Conservation (phyloP, 768 basidiomycete genomes). For the Epithele typhae region DNA sequence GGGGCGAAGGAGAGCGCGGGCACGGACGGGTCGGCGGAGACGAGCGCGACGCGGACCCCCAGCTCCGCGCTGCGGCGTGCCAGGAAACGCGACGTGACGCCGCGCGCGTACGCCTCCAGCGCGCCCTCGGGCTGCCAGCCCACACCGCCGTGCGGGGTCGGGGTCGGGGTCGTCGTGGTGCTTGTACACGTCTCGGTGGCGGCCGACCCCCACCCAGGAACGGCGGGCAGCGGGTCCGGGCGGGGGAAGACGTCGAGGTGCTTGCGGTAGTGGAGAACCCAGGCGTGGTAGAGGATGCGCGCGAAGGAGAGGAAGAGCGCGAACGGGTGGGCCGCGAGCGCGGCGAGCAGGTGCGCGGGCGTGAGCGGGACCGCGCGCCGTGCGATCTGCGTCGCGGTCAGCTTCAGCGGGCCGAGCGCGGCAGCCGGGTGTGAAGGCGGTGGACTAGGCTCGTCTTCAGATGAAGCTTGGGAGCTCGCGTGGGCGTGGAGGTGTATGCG, state of each 20-base stretch:
- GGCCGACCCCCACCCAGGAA: background rate
- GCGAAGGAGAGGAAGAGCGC: constrained; percentile 50
- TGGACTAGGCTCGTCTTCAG: too few species aligned
- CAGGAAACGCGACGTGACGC: constrained; percentile 32
- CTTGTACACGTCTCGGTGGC: background rate
- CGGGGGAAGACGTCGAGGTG: constrained; percentile 51
- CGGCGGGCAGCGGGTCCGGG: constrained; percentile 47
- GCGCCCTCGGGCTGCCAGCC: constrained; percentile 30
- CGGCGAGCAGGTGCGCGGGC: constrained; percentile 31
- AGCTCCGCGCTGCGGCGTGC: constrained; percentile 29
- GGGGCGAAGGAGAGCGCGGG: constrained; percentile 16
- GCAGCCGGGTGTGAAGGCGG: background rate
- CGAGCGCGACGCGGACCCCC: constrained; percentile 33
- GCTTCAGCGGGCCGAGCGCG: constrained; percentile 37
- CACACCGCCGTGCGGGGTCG: constrained; percentile 29
- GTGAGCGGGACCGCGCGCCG: constrained; percentile 36
- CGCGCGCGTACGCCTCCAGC: constrained; percentile 27
- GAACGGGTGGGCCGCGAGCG: constrained; percentile 44
- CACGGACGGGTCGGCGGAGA: constrained; percentile 30
- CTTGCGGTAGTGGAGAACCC: constrained; percentile 56
- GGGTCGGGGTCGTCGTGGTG: constrained; percentile 20
- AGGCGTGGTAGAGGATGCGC: constrained; percentile 61
- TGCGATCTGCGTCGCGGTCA: constrained; percentile 45
- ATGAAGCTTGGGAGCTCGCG: too few species aligned
- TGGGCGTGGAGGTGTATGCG: constrained; percentile 31